phyloP scores from a whole-genome alignment of 768 basidiomycete genomes.

The Tulasnella sp. region DNA sequence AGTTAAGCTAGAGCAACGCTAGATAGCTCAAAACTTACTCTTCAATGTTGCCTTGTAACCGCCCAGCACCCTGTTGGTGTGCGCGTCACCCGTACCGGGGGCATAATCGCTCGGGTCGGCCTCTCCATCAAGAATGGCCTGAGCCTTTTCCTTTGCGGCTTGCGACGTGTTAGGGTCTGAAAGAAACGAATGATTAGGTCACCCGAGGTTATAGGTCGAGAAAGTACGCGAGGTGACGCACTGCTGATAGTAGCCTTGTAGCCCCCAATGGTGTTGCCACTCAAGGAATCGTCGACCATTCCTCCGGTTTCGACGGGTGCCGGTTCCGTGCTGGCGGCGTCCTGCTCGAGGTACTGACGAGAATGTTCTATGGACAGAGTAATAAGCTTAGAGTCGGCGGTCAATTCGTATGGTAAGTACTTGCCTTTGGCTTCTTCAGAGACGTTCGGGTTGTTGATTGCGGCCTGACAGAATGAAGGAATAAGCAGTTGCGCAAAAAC shows the following conservation, averaged over 20 bases:
- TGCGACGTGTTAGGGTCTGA: conserved; percentile 48
- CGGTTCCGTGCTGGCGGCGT: neutral
- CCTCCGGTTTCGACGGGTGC: conserved; percentile 4
- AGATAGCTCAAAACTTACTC: neutral
- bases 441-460: conserved; percentile 37
- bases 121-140: conserved; percentile 50
- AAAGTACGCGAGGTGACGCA: neutral
- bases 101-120: conserved; percentile 5
- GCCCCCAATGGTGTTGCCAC: conserved; percentile 16
- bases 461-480: conserved; percentile 26
- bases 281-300: conserved; percentile 6
- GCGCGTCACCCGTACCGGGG: conserved; percentile 29
- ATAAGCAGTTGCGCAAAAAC: neutral
- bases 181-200: neutral
- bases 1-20: neutral
- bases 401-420: too few relatives aligned
- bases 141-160: conserved; percentile 53
- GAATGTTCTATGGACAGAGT: neutral
- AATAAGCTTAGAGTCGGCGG: neutral
- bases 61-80: conserved; percentile 33
- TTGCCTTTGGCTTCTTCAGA: conserved; percentile 37
- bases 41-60: conserved; percentile 38
- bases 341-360: neutral
- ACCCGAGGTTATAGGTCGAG: neutral
- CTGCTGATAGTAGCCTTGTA: conserved; percentile 26